These are phyloP conservation scores for Biscogniauxia mediterranea DNA, from an alignment of 2,329 filamentous ascomycete genomes.

Conservation along the genomic window DNA sequence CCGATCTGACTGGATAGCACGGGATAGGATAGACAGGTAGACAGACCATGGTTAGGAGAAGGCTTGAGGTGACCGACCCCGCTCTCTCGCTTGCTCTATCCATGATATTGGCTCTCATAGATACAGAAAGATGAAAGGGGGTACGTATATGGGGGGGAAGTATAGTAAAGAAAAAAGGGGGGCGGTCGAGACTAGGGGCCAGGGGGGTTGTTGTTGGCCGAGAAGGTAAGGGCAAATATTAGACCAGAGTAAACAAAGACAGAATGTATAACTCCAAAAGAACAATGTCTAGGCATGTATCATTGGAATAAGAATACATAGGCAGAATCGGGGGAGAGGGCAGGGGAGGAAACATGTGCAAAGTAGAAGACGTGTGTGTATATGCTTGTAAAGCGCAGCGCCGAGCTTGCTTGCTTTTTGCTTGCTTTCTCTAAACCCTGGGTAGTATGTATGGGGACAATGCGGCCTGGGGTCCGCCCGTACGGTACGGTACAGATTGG, in stretches of 20 bases:
- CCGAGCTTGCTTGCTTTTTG: neutral
- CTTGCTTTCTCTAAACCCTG: constrained; percentile 11
- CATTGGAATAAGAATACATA: neutral
- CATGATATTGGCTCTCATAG: constrained; percentile 7
- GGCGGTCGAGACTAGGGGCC: neutral
- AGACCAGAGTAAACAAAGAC: neutral
- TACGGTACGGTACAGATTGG: neutral
- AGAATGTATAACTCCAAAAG: neutral
- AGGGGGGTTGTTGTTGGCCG: neutral
- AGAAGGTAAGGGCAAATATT: constrained; percentile 1
- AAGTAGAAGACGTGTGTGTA: constrained; percentile 2
- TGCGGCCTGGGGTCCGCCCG: neutral
- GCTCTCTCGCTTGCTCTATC: constrained; percentile 9
- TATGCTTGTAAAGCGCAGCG: neutral
- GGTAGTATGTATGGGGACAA: constrained; percentile 5
- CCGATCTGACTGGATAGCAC: constrained; percentile 13
- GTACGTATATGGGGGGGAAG: neutral
- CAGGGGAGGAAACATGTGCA: neutral
- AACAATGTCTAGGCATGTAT: neutral
- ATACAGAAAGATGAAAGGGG: constrained; percentile 2
- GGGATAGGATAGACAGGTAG: constrained; percentile 2
- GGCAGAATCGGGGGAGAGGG: neutral
- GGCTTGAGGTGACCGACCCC: constrained; percentile 5
- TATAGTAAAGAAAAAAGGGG: neutral
- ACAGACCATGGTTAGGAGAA: constrained; percentile 4